Evolutionary conservation across 306 rosid species (phyloP).

Genomic region (Parietaria judaica): DNA sequence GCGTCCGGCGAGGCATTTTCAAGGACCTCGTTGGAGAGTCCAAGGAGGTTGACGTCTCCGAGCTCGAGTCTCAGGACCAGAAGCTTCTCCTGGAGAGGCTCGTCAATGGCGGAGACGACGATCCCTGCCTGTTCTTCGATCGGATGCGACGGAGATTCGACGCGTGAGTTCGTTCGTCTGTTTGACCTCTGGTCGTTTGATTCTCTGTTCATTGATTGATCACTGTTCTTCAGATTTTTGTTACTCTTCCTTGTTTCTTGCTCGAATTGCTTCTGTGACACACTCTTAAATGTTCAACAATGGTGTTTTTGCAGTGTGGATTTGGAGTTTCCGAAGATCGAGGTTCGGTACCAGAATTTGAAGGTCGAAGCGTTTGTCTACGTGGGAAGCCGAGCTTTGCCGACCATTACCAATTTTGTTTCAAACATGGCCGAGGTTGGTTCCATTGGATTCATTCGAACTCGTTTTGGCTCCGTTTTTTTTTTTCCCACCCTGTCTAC

Average conservation of each 20-base stretch:
- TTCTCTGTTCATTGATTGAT: neutral
- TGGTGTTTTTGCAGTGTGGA: constrained; percentile 47
- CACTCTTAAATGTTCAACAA: neutral
- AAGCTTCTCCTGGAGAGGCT: constrained; percentile 59
- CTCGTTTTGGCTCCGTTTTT: neutral
- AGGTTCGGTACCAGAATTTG: constrained; percentile 79
- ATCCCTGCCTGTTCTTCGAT: constrained; percentile 60
- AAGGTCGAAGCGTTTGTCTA: constrained; percentile 78
- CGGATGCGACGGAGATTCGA: constrained; percentile 72
- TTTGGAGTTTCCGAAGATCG: constrained; percentile 81
- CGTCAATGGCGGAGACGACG: constrained; percentile 40
- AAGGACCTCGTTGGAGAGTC: constrained; percentile 48
- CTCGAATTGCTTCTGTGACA: neutral
- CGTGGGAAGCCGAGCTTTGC: constrained; percentile 93
- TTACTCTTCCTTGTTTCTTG: neutral
- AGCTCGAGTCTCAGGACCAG: constrained; percentile 58
- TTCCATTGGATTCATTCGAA: neutral
- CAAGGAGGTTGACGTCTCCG: constrained; percentile 57
- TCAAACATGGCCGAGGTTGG: constrained; percentile 80
- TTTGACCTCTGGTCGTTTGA: constrained; percentile 6
- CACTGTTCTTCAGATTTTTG: neutral
- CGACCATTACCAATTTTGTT: constrained; percentile 86
- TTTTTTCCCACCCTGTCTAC: neutral
- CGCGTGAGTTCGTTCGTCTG: constrained; percentile 38
- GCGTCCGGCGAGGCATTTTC: constrained; percentile 82